Percentiles rank a stretch among this genome's conserved stretches.
Evolutionary conservation across 371 early-diverging fungal species (phyloP).

Genomic region (Rhizopus sp.): DNA sequence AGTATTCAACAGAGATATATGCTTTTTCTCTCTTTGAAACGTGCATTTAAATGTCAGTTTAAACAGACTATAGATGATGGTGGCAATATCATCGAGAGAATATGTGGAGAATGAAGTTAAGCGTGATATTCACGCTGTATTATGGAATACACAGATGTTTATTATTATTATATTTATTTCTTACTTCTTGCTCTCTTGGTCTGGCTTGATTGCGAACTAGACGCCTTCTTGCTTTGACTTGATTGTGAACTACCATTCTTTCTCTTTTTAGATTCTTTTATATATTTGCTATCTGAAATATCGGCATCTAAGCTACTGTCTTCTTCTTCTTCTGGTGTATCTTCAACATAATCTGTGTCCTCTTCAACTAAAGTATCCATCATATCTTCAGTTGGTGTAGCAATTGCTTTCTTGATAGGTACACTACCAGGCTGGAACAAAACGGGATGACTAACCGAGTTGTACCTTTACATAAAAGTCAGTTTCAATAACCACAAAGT

Average conservation of each 20-base stretch:
- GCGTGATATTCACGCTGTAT: too few species aligned
- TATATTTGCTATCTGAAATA: constrained; percentile 12
- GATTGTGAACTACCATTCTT: constrained; percentile 1
- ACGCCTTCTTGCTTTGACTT: background rate
- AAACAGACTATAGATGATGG: too few species aligned
- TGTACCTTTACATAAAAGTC: constrained; percentile 62
- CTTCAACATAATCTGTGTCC: constrained; percentile 58
- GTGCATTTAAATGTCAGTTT: too few species aligned
- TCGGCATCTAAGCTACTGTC: constrained; percentile 10
- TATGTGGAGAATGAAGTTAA: too few species aligned
- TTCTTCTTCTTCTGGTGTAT: constrained; percentile 61
- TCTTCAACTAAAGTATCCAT: constrained; percentile 74
- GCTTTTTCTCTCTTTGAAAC: too few species aligned
- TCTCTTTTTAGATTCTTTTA: constrained; percentile 17
- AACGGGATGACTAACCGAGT: constrained; percentile 71
- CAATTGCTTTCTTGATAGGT: constrained; percentile 36
- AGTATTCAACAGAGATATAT: too few species aligned
- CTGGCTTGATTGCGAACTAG: background rate
- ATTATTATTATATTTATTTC: background rate
- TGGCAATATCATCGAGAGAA: too few species aligned
- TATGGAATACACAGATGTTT: too few species aligned
- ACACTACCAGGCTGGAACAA: constrained; percentile 56
- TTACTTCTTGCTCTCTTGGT: background rate
- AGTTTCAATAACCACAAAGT: background rate
- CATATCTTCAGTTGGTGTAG: constrained; percentile 54